A percentile compares a stretch with the other conserved stretches of the same genome.
These are phyloP conservation scores for Quercus cerris DNA, from an alignment of 306 rosid species.

Conservation along the genomic window DNA sequence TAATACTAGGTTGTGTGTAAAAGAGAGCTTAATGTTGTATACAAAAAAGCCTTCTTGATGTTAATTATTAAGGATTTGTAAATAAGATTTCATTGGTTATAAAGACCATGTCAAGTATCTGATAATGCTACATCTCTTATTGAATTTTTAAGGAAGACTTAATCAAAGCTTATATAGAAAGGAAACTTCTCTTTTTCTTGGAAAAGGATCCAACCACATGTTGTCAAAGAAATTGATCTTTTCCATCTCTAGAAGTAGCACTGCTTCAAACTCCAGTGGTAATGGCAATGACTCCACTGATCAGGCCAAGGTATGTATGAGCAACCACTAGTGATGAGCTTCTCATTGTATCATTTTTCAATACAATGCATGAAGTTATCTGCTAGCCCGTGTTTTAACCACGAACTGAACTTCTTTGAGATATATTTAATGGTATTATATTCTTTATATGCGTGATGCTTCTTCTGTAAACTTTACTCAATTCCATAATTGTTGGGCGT, in stretches of 20 bases:
- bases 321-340: conserved; percentile 10
- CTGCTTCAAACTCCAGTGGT: conserved; percentile 55
- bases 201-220: conserved; percentile 20
- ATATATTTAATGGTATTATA: neutral
- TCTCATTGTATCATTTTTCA: neutral
- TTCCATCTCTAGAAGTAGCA: conserved; percentile 37
- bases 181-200: conserved; percentile 27
- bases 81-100: conserved; percentile 13
- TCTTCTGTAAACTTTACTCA: neutral
- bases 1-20: neutral
- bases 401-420: neutral
- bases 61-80: neutral
- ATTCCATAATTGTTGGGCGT: neutral
- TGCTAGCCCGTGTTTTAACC: neutral
- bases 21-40: neutral
- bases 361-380: conserved; percentile 4
- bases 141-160: conserved; percentile 37
- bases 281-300: conserved; percentile 41
- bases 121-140: neutral
- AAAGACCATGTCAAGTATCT: neutral
- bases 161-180: conserved; percentile 37
- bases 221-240: conserved; percentile 22
- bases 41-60: neutral
- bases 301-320: conserved; percentile 55
- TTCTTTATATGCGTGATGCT: neutral